Percentiles rank a stretch among this genome's conserved stretches.
phyloP scores from a whole-genome alignment of 306 rosid species.

The Trichosanthes truncata region DNA sequence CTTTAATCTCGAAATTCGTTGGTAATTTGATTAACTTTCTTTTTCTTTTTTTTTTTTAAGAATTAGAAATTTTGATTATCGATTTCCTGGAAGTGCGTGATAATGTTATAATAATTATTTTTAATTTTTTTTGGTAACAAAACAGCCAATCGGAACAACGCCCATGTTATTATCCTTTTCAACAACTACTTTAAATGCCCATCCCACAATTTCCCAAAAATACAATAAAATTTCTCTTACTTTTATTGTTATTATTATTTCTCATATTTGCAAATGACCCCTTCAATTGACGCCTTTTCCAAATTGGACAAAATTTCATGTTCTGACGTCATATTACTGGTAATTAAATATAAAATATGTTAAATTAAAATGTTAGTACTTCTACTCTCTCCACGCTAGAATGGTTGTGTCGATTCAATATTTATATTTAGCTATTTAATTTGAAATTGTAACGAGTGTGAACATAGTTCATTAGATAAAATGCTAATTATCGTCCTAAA shows the following conservation, averaged over 20 bases:
- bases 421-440: too few relatives aligned
- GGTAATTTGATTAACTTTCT: background rate
- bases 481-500: too few relatives aligned
- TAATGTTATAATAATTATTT: background rate
- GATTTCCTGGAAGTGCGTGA: background rate
- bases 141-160: background rate
- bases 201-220: background rate
- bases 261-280: background rate
- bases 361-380: too few relatives aligned
- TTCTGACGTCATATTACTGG: background rate
- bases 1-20: background rate
- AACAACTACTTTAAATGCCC: background rate
- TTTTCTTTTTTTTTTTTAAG: background rate
- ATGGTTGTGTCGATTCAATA: too few relatives aligned
- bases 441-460: too few relatives aligned
- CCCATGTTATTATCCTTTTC: constrained; percentile 3
- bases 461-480: too few relatives aligned
- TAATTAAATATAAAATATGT: background rate
- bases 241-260: background rate
- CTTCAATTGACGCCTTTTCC: background rate
- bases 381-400: too few relatives aligned
- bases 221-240: background rate
- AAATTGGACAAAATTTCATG: background rate
- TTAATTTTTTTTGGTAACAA: background rate
- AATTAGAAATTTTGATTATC: too few relatives aligned